Evolutionary conservation across 129 eudicot species (phyloP).

Genomic region (Arctium lappa): DNA sequence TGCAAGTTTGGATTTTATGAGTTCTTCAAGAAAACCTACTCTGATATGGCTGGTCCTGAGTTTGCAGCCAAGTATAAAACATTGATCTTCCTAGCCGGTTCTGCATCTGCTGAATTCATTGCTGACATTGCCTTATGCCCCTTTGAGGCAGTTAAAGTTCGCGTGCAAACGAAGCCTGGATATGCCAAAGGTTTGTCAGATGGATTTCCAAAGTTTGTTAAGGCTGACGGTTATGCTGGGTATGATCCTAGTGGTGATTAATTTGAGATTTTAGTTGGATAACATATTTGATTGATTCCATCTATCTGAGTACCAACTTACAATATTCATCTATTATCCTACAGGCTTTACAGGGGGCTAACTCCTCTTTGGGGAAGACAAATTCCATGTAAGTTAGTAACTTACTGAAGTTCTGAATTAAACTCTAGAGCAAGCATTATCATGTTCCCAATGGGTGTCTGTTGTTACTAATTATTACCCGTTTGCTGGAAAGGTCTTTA

Average conservation of each 20-base stretch:
- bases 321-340: neutral
- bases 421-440: neutral
- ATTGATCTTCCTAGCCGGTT: slow-evolving; percentile 72
- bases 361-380: slow-evolving; percentile 91
- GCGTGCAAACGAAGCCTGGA: slow-evolving; percentile 82
- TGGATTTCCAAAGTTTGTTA: slow-evolving; percentile 71
- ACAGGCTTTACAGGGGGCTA: slow-evolving; percentile 72
- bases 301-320: neutral
- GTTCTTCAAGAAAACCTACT: slow-evolving; percentile 74
- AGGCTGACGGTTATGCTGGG: slow-evolving; percentile 73
- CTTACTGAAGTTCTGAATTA: neutral
- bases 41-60: slow-evolving; percentile 73
- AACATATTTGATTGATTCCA: neutral
- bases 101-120: slow-evolving; percentile 81
- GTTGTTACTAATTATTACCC: neutral
- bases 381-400: slow-evolving; percentile 66
- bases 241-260: slow-evolving; percentile 14
- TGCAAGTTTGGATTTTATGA: slow-evolving; percentile 84
- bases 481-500: neutral
- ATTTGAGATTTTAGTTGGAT: neutral
- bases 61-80: slow-evolving; percentile 79
- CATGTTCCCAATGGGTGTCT: neutral
- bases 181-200: slow-evolving; percentile 73
- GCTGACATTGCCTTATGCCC: slow-evolving; percentile 85
- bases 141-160: slow-evolving; percentile 79